Evolutionary conservation across 345 rosid genomes (phyloP).

Genomic region (Gossypium thurberi): DNA sequence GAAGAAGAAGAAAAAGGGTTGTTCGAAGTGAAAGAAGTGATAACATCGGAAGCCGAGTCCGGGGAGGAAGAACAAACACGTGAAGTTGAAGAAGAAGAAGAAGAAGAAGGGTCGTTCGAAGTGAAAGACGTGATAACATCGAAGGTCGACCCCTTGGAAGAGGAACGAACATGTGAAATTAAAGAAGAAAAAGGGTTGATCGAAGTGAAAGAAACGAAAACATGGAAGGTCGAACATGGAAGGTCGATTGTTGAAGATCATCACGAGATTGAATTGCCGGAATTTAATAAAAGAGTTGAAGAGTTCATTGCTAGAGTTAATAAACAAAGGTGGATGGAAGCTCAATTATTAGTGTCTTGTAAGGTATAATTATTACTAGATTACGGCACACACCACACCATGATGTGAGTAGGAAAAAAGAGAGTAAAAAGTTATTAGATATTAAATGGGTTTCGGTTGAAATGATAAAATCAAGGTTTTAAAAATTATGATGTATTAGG

Average conservation of each 20-base stretch:
- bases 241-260: conserved; percentile 18
- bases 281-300: conserved; percentile 45
- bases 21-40: conserved; percentile 18
- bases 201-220: too few species aligned
- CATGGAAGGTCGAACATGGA: not conserved
- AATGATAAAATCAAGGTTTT: too few species aligned
- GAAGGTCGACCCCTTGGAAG: conserved; percentile 14
- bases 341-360: conserved; percentile 14
- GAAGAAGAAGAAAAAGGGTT: not conserved
- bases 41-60: conserved; percentile 14
- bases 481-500: rapidly evolving
- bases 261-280: conserved; percentile 25
- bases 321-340: conserved; percentile 52
- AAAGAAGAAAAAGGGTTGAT: not conserved
- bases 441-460: too few species aligned
- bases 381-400: too few species aligned
- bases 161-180: conserved; percentile 6
- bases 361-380: not conserved
- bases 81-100: not conserved
- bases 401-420: too few species aligned
- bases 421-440: too few species aligned
- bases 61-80: conserved; percentile 13
- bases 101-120: not conserved
- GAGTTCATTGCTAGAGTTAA: conserved; percentile 68
- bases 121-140: conserved; percentile 21